These are phyloP conservation scores for Benincasa hispida DNA, from an alignment of 306 rosid genomes.

Conservation along the genomic window DNA sequence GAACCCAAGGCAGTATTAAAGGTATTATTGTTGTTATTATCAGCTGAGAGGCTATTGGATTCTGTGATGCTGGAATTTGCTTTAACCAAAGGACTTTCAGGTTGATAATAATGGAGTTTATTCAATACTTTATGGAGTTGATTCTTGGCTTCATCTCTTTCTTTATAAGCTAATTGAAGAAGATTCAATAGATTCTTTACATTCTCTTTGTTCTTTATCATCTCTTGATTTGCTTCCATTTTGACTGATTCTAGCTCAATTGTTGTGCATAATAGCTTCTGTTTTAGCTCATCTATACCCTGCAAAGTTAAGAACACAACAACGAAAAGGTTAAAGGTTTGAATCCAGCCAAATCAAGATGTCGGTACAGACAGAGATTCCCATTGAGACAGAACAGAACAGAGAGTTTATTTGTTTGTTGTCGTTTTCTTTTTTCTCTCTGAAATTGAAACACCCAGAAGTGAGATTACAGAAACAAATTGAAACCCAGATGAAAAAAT, in stretches of 20 bases:
- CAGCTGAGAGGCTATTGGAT: slow-evolving; percentile 24
- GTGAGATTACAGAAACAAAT: not conserved
- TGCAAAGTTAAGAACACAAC: not conserved
- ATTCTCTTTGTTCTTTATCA: slow-evolving; percentile 29
- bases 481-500: not conserved
- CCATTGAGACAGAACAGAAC: too few relatives aligned
- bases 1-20: slow-evolving; percentile 9
- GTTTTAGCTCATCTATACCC: slow-evolving; percentile 27
- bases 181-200: slow-evolving; percentile 18
- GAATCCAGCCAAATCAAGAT: too few relatives aligned
- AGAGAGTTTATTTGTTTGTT: too few relatives aligned
- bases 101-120: not conserved
- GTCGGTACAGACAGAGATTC: too few relatives aligned
- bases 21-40: not conserved
- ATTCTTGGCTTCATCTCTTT: slow-evolving; percentile 59
- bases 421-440: too few relatives aligned
- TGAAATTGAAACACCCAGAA: too few relatives aligned
- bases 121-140: slow-evolving; percentile 27
- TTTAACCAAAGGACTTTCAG: slow-evolving; percentile 1
- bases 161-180: slow-evolving; percentile 27
- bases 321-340: too few relatives aligned
- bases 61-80: slow-evolving; percentile 32
- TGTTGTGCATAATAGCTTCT: slow-evolving; percentile 19
- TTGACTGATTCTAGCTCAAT: slow-evolving; percentile 28
- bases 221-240: slow-evolving; percentile 21